A percentile compares a stretch with the other conserved stretches of the same genome.
Evolutionary conservation across 192 early-diverging fungal species (phyloP).

Genomic region (Coemansia sp.): DNA sequence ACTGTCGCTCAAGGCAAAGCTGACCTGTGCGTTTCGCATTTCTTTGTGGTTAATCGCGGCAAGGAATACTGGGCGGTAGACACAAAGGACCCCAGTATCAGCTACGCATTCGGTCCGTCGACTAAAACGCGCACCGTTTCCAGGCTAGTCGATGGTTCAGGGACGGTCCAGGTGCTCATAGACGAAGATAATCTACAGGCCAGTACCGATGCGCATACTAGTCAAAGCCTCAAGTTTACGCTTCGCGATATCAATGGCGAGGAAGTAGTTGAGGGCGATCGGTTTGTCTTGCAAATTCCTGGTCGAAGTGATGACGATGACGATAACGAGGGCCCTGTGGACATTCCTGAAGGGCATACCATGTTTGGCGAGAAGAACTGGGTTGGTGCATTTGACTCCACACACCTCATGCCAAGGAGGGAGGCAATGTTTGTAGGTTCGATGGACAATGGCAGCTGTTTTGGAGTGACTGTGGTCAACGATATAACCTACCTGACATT

Average conservation of each 20-base stretch:
- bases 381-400: background rate
- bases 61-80: constrained; percentile 3
- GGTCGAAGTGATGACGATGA: background rate
- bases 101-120: background rate
- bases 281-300: background rate
- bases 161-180: background rate
- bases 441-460: background rate
- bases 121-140: background rate
- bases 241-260: background rate
- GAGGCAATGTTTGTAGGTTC: background rate
- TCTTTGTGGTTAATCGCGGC: constrained; percentile 6
- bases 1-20: background rate
- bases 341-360: background rate
- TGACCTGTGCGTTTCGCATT: background rate
- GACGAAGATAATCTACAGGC: background rate
- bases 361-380: background rate
- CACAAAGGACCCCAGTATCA: background rate
- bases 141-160: background rate
- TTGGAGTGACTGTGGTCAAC: background rate
- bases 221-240: background rate
- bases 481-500: background rate
- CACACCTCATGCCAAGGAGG: no score
- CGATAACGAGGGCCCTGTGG: background rate
- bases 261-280: background rate
- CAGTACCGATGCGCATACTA: background rate